These are phyloP conservation scores for Suillus subalutaceus DNA, from an alignment of 768 basidiomycete genomes.

Conservation along the genomic window DNA sequence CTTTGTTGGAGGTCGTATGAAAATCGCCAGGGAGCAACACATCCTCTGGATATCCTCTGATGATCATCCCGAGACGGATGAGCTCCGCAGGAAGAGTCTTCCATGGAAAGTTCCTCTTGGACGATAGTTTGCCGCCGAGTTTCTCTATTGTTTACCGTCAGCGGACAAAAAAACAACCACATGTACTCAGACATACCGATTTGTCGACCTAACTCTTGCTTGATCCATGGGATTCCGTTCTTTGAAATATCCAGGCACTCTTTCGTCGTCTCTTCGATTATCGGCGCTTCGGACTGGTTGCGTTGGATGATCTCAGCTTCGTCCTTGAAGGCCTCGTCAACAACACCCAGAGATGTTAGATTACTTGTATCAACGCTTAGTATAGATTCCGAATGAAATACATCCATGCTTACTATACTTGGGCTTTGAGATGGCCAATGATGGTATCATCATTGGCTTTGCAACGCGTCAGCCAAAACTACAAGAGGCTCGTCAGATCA, in stretches of 20 bases:
- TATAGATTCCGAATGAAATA: neutral
- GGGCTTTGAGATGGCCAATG: conserved; percentile 14
- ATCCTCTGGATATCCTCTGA: neutral
- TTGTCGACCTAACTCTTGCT: neutral
- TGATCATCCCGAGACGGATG: neutral
- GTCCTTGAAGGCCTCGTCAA: neutral
- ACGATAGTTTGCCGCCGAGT: neutral
- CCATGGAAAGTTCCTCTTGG: conserved; percentile 10
- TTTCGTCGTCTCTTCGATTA: neutral
- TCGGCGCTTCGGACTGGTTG: neutral
- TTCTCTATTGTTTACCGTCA: neutral
- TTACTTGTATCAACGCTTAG: neutral
- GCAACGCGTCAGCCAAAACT: conserved; percentile 13
- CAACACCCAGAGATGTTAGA: neutral
- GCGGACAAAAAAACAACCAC: neutral
- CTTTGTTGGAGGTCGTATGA: neutral
- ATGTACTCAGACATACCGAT: neutral
- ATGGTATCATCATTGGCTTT: conserved; percentile 5
- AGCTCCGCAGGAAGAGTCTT: conserved; percentile 2
- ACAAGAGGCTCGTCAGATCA: neutral
- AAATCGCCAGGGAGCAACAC: conserved; percentile 6
- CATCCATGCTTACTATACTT: conserved; percentile 16
- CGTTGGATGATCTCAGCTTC: neutral
- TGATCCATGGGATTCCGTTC: neutral
- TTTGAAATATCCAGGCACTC: neutral